Evolutionary conservation across 2,329 filamentous ascomycete genomes (phyloP).

Genomic region (Ophiostoma piceae): DNA sequence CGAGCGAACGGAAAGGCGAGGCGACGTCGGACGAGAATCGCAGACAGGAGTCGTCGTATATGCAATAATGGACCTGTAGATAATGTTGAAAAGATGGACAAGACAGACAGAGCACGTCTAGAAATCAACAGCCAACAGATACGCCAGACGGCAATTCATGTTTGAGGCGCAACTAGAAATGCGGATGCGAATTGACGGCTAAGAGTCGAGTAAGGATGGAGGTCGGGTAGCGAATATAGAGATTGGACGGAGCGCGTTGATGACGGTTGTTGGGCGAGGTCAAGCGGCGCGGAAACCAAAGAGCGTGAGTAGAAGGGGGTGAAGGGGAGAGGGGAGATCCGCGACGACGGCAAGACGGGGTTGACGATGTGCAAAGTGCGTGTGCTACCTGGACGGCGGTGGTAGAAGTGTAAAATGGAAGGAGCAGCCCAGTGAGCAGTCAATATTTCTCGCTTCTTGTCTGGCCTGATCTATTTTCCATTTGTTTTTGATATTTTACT

Average conservation of each 20-base stretch:
- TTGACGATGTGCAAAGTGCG: conserved; percentile 14
- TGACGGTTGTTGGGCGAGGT: background rate
- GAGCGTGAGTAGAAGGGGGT: background rate
- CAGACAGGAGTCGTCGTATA: background rate
- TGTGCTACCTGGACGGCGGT: conserved; percentile 11
- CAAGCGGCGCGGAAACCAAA: background rate
- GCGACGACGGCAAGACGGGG: conserved; percentile 15
- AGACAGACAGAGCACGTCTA: conserved; percentile 8
- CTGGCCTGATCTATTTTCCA: background rate
- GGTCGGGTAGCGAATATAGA: background rate
- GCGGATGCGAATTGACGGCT: background rate
- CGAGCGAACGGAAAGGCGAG: background rate
- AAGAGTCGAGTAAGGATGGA: background rate
- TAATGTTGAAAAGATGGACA: background rate
- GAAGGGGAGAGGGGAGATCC: conserved; percentile 10
- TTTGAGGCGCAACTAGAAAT: conserved; percentile 1
- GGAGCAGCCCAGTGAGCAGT: background rate
- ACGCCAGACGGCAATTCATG: conserved; percentile 24
- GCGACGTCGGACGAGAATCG: background rate
- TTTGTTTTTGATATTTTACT: conserved; percentile 17
- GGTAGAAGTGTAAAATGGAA: conserved; percentile 16
- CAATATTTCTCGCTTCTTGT: conserved; percentile 9
- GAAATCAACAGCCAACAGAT: background rate
- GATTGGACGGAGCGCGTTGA: background rate
- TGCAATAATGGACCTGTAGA: background rate